A percentile compares a stretch with the other conserved stretches of the same genome.
These are phyloP conservation scores for Mycocentrospora acerina DNA, from an alignment of 2,329 filamentous ascomycete genomes.

Conservation along the genomic window DNA sequence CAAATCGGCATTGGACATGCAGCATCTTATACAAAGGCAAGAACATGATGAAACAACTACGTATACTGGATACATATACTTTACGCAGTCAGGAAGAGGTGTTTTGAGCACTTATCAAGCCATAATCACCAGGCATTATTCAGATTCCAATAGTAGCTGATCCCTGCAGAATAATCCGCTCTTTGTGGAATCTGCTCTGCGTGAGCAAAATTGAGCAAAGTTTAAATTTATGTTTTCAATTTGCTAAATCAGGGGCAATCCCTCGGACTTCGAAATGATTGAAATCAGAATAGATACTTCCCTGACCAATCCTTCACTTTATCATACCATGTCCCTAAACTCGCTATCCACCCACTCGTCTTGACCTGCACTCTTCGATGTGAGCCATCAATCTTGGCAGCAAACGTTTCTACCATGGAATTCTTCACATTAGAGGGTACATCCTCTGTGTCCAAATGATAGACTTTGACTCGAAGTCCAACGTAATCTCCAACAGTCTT, in stretches of 20 bases:
- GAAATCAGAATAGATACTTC: conserved; percentile 1
- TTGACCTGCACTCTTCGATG: neutral
- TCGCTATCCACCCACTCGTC: neutral
- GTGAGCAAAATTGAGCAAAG: too few relatives aligned
- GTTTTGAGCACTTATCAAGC: neutral
- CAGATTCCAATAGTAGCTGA: too few relatives aligned
- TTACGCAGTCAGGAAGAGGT: too few relatives aligned
- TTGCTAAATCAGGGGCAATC: too few relatives aligned
- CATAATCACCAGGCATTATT: neutral
- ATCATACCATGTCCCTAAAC: neutral
- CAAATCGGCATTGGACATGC: too few relatives aligned
- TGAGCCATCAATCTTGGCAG: neutral
- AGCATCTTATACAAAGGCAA: too few relatives aligned
- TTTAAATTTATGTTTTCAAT: too few relatives aligned
- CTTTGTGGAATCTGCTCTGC: too few relatives aligned
- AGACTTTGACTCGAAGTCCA: conserved; percentile 3
- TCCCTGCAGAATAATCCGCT: too few relatives aligned
- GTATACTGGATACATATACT: too few relatives aligned
- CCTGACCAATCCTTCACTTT: neutral
- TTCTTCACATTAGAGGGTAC: neutral
- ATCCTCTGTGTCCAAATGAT: neutral
- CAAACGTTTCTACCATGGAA: neutral
- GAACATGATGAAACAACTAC: too few relatives aligned
- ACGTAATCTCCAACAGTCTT: conserved; percentile 2
- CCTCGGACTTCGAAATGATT: too few relatives aligned